A percentile compares a stretch with the other conserved stretches of the same genome.
Conservation (phyloP, 768 basidiomycete genomes). For the Rhodotorula diobovata region DNA sequence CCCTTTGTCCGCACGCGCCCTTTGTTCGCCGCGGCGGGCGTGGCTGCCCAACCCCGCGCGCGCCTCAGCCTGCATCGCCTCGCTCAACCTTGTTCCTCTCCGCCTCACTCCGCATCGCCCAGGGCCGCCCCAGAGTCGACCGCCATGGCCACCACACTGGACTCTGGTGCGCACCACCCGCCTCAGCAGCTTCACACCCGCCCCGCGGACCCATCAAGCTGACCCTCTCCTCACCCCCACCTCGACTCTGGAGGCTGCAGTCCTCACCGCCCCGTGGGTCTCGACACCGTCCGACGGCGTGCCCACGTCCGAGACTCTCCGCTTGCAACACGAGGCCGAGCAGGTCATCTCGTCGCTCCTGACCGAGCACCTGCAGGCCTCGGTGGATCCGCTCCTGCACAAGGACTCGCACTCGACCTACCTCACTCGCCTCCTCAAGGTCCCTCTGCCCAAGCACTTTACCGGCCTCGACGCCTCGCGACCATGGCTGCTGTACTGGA, state of each 20-base stretch:
- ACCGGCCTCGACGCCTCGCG: conserved; percentile 85
- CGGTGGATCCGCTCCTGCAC: conserved; percentile 8
- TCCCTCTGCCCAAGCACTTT: conserved; percentile 69
- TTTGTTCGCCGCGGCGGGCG: too few species aligned
- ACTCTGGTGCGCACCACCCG: background rate
- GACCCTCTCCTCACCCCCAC: background rate
- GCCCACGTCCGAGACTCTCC: conserved; percentile 9
- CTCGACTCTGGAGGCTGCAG: background rate
- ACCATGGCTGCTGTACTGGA: conserved; percentile 94
- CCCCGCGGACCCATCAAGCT: background rate
- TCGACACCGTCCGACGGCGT: conserved; percentile 28
- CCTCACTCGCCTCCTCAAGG: conserved; percentile 65
- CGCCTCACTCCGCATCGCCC: too few species aligned
- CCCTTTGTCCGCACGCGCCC: too few species aligned
- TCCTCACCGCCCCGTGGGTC: conserved; percentile 35
- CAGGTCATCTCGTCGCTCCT: conserved; percentile 18
- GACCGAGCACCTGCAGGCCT: conserved; percentile 2
- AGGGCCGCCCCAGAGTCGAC: too few species aligned
- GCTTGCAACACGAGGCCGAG: conserved; percentile 24
- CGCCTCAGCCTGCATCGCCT: too few species aligned
- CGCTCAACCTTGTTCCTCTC: too few species aligned
- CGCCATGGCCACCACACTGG: too few species aligned
- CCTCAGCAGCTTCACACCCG: background rate
- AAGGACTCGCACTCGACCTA: conserved; percentile 52
- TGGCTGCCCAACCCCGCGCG: too few species aligned